Evolutionary conservation across 306 rosid genomes (phyloP).

Genomic region (Senna tora): DNA sequence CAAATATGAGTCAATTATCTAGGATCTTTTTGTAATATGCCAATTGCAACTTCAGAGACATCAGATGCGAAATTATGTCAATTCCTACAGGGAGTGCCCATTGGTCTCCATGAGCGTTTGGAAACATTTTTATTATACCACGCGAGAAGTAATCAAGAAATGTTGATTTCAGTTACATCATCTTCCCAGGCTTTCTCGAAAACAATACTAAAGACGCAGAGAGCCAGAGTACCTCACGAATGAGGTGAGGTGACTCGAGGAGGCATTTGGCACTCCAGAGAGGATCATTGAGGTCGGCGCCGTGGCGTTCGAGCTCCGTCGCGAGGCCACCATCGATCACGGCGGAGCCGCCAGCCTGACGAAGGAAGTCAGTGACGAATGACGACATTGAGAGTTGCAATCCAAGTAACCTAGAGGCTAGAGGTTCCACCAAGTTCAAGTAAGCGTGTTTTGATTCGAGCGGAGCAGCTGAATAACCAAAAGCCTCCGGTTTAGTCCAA

Average conservation of each 20-base stretch:
- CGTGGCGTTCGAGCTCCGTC: constrained; percentile 62
- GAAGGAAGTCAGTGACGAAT: constrained; percentile 46
- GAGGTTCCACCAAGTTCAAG: not conserved
- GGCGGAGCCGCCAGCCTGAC: constrained; percentile 47
- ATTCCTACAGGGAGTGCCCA: not conserved
- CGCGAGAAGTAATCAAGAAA: not conserved
- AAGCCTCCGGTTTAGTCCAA: no score
- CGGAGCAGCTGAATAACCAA: not conserved
- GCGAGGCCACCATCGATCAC: constrained; percentile 60
- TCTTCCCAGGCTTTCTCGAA: not conserved
- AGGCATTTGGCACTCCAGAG: constrained; percentile 71
- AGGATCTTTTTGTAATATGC: not conserved
- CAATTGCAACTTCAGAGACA: not conserved
- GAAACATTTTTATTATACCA: not conserved
- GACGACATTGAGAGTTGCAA: constrained; percentile 23
- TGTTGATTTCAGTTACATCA: not conserved
- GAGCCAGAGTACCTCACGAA: constrained; percentile 49
- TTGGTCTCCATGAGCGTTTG: not conserved
- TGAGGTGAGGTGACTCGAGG: constrained; percentile 49
- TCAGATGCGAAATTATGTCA: not conserved
- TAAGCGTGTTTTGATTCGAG: not conserved
- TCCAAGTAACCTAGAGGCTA: not conserved
- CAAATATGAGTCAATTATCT: not conserved
- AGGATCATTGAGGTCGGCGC: constrained; percentile 64
- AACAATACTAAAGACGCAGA: not conserved